These are phyloP conservation scores for Gossypium sturtianum DNA, from an alignment of 345 rosid genomes.

Conservation along the genomic window DNA sequence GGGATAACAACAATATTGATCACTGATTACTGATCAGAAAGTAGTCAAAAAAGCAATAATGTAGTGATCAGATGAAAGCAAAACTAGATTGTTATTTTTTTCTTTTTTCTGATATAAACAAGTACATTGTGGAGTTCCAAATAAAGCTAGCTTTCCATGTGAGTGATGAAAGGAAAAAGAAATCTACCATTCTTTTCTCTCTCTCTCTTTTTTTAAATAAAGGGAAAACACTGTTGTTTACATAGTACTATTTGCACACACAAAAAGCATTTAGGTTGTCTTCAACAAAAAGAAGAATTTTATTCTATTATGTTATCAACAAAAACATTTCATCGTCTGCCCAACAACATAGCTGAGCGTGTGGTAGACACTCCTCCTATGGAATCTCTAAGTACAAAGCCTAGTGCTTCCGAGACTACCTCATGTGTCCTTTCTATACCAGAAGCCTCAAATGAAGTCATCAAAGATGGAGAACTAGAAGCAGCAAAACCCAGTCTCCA, in stretches of 20 bases:
- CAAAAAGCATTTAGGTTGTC: conserved; percentile 14
- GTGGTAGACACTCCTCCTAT: conserved; percentile 13
- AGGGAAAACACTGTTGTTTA: conserved; percentile 14
- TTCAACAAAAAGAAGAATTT: neutral
- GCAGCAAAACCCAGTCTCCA: conserved; percentile 16
- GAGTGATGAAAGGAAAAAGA: conserved; percentile 13
- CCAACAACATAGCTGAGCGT: neutral
- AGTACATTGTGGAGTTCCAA: conserved; percentile 9
- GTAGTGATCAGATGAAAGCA: neutral
- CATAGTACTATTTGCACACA: conserved; percentile 20
- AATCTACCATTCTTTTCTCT: conserved; percentile 15
- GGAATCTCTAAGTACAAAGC: conserved; percentile 31
- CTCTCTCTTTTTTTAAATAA: neutral
- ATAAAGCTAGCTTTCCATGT: conserved; percentile 1
- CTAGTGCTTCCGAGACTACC: conserved; percentile 23
- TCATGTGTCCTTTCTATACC: conserved; percentile 6
- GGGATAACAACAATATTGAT: neutral
- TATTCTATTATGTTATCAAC: conserved; percentile 2
- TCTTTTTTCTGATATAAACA: conserved; percentile 1
- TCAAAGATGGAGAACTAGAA: conserved; percentile 18
- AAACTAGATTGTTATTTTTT: neutral
- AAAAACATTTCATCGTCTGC: conserved; percentile 13
- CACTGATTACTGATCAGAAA: neutral
- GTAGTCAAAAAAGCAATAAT: neutral
- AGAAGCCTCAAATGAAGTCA: conserved; percentile 16